Percentiles rank a stretch among this genome's conserved stretches.
phyloP scores from a whole-genome alignment of 2,329 filamentous ascomycete species.

The Ambrosiella beaveri region DNA sequence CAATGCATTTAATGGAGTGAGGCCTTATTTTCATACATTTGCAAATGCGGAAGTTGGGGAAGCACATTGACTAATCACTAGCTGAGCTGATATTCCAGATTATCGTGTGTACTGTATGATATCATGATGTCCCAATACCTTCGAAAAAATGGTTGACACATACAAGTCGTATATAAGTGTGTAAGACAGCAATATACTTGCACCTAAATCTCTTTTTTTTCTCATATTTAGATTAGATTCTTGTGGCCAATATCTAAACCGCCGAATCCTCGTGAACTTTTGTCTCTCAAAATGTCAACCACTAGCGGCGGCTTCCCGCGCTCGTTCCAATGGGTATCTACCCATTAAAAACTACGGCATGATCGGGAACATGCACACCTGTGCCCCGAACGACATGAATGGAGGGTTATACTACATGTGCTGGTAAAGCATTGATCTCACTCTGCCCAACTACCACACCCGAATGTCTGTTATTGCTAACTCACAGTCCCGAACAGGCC shows the following conservation, averaged over 20 bases:
- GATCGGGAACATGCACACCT: constrained; percentile 67
- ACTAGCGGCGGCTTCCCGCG: not conserved
- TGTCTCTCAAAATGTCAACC: not conserved
- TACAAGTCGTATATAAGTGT: too few relatives aligned
- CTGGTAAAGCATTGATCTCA: constrained; percentile 29
- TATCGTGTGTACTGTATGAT: too few relatives aligned
- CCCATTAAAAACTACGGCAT: constrained; percentile 63
- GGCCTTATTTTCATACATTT: too few relatives aligned
- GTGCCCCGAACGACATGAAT: constrained; percentile 56
- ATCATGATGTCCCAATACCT: too few relatives aligned
- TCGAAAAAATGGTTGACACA: too few relatives aligned
- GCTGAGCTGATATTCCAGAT: too few relatives aligned
- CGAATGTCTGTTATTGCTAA: not conserved
- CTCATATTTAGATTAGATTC: too few relatives aligned
- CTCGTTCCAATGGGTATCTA: constrained; percentile 28
- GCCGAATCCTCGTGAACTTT: not conserved
- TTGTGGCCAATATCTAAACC: not conserved
- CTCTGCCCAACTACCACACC: constrained; percentile 13
- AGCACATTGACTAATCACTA: too few relatives aligned
- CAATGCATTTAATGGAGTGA: too few relatives aligned
- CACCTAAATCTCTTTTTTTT: not conserved
- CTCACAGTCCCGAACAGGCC: constrained; percentile 33
- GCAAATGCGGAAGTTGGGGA: too few relatives aligned
- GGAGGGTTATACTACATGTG: constrained; percentile 65
- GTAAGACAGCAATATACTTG: too few relatives aligned